phyloP scores from a whole-genome alignment of 352 stramenopile genomes.

The Blastocystis hominis region DNA sequence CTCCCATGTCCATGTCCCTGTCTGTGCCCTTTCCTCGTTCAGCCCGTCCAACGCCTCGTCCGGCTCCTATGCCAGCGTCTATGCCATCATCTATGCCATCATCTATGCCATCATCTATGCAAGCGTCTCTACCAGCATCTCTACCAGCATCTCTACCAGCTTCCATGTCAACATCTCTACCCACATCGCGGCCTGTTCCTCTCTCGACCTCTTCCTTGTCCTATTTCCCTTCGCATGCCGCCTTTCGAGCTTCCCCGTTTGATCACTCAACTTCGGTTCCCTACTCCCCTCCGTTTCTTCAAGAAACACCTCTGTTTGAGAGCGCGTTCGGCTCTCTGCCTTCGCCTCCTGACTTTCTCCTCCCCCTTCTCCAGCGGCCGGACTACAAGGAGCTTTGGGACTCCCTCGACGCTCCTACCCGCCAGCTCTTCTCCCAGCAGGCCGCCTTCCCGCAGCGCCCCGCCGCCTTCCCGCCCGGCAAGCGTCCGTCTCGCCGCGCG shows the following conservation, averaged over 20 bases:
- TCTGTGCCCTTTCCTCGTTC: background rate
- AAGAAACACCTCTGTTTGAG: background rate
- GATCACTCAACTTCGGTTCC: background rate
- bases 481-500: background rate
- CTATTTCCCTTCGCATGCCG: background rate
- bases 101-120: too few relatives aligned
- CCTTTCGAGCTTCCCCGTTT: background rate
- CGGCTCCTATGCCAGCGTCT: too few relatives aligned
- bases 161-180: too few relatives aligned
- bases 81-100: too few relatives aligned
- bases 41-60: too few relatives aligned
- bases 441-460: background rate
- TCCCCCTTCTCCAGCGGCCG: background rate
- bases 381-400: background rate
- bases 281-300: background rate
- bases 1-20: background rate
- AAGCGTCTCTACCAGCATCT: too few relatives aligned
- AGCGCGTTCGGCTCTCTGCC: background rate
- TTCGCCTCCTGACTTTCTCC: background rate
- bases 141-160: too few relatives aligned
- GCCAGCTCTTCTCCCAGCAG: background rate
- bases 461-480: too few relatives aligned
- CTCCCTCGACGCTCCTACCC: background rate
- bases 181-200: too few relatives aligned
- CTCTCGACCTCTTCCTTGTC: background rate